Evolutionary conservation across 2,329 filamentous ascomycete species (phyloP), one percentile per base, ranked within the genome.

Genomic region (Aspergillus glaucus): DNA sequence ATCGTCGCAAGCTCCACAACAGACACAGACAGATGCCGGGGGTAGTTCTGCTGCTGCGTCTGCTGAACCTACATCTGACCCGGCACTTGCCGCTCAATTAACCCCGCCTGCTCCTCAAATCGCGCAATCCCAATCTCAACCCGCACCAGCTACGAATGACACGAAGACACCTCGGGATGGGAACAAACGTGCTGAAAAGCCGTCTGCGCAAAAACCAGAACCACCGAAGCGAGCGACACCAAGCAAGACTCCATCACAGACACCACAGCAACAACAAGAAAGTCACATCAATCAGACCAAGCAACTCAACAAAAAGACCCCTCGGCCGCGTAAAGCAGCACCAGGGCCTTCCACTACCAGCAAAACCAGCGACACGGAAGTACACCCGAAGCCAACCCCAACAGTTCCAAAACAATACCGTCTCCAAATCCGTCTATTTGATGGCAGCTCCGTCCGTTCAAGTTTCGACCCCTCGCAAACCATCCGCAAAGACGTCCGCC

Each of bases 391-490:
- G 39, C 42, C 55, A 28, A 47, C 52, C 41, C 47, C 58, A 19
- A 50, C 53, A 15, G 57, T 59, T 39, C 63, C 64, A 19, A 60
- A 54, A 47, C 66, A 58, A 52, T 83, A 81, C 54, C 79, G 85
- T 15, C 72, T 96, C 1, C 88, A 93, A 60, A 80, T 95, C 15
- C 81, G 91, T 6, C 75, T 95, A 0, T 87, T 94, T 49, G 89
- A 96, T 62, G 92, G 92, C 8, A 85, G 84, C 9, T 90, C 84
- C 1, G 79, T 96, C 15, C 82, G 89, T 37, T 79, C 77, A 3
- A 82, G 79, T 15, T 95, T 96, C 65, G 73, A 81, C 9, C 80
- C 82, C 19, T 72, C 73, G 2, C 75, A 79, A 6, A 86, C 79
- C 0, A 75, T 96, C 3, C 68, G 74, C 6, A 73, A 67, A 6